These are phyloP conservation scores for Verticillium alfalfae DNA, from an alignment of 2,329 filamentous ascomycete genomes.

Conservation along the genomic window DNA sequence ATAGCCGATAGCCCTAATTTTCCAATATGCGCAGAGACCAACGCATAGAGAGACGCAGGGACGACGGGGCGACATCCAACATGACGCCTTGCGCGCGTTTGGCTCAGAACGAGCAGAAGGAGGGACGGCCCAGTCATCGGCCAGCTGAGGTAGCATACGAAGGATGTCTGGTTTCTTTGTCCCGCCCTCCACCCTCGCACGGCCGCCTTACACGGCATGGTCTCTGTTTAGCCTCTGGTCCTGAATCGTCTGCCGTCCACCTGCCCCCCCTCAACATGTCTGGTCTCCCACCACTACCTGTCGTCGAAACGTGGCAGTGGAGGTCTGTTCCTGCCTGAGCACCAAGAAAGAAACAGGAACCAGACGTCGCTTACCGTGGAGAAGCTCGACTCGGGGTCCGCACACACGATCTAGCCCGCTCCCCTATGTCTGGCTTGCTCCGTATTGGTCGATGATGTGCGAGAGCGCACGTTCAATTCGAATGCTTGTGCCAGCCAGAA, in stretches of 20 bases:
- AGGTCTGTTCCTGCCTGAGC: background rate
- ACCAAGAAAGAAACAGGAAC: background rate
- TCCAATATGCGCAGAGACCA: background rate
- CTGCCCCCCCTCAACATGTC: background rate
- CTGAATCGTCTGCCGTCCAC: background rate
- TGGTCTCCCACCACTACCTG: background rate
- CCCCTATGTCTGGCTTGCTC: background rate
- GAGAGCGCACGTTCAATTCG: background rate
- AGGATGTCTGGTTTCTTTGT: background rate
- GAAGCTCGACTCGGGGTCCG: background rate
- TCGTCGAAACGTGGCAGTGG: conserved; percentile 2
- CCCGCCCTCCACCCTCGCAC: background rate
- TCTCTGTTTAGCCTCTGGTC: background rate
- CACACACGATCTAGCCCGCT: background rate
- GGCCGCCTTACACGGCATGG: background rate
- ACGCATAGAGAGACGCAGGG: too few species aligned
- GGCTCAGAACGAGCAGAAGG: background rate
- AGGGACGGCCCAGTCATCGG: background rate
- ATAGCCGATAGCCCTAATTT: background rate
- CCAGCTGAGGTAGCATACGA: background rate
- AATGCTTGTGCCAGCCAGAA: background rate
- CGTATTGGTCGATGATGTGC: background rate
- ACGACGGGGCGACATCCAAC: background rate
- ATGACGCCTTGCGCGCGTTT: background rate
- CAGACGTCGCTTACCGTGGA: background rate